phyloP scores from a whole-genome alignment of 1,284 basidiomycete genomes.

The Polyporus tsugae region DNA sequence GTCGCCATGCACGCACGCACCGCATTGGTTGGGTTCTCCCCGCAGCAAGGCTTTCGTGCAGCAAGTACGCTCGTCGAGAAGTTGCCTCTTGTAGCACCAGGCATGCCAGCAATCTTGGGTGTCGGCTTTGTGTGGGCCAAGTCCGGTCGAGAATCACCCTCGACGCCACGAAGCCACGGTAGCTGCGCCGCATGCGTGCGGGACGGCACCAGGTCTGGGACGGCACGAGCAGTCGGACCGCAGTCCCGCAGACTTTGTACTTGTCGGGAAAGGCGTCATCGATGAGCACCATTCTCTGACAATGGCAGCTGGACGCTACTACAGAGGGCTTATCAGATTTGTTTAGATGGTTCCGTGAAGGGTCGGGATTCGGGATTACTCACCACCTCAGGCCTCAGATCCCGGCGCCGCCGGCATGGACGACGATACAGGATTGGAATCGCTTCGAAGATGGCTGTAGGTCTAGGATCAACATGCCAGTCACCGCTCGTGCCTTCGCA shows the following conservation, averaged over 20 bases:
- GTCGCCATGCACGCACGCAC: constrained; percentile 13
- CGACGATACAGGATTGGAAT: constrained; percentile 2
- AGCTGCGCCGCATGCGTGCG: constrained; percentile 3
- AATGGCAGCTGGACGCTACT: not conserved
- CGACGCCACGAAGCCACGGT: not conserved
- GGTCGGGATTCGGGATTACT: not conserved
- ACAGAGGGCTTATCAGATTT: constrained; percentile 1
- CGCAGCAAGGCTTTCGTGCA: constrained; percentile 2
- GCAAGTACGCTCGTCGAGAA: not conserved
- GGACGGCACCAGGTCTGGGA: not conserved
- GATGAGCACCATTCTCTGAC: not conserved
- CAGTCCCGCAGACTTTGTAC: constrained; percentile 6
- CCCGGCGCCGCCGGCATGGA: too few species aligned
- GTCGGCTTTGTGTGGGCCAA: not conserved
- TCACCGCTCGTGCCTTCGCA: not conserved
- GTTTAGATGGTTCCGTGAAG: constrained; percentile 7
- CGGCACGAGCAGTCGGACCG: constrained; percentile 5
- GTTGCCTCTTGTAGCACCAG: not conserved
- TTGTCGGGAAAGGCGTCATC: constrained; percentile 1
- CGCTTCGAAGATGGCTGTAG: not conserved
- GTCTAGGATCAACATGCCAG: constrained; percentile 4
- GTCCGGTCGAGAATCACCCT: not conserved
- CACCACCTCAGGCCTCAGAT: not conserved
- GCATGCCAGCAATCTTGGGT: not conserved
- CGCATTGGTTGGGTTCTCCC: constrained; percentile 6